Evolutionary conservation across 495 filamentous ascomycete species (phyloP), one percentile per base, ranked within the genome.

Genomic region (Amniculicola lignicola): DNA sequence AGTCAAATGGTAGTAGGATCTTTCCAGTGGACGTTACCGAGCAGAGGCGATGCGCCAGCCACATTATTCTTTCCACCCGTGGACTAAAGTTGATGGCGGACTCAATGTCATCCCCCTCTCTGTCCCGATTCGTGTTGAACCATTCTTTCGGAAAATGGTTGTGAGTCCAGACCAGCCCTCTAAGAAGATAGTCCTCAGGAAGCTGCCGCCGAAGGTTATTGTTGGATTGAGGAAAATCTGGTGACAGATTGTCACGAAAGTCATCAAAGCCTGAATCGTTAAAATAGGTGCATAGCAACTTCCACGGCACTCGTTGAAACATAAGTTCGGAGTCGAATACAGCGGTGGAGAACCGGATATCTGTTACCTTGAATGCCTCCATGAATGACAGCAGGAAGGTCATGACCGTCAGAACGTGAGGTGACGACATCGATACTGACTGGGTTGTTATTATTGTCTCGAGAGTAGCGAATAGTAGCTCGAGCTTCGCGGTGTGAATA

Each of bases 121-220:
- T 86, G 46, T 90, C 89, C 56, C 79, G 79, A 12, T 82, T 79
- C 45, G 79, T 77, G 2, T 75, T 66, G 62, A 95, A 95, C 77
- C 85, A 96, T 1, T 72, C 66, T 0, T 72, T 57, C 0, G 88
- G 88, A 48, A 83, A 93, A 51, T 90, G 87, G 7, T 70, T 64
- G 33, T 82, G 77, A 3, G 79, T 80, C 82, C 85, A 95, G 2
- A 84, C 63, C 16, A 90, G 78, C 0, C 91, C 93, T 3, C 86
- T 79, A 48, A 95, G 81, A 0, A 83, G 74, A 55, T 82, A 96
- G 58, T 98, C 93, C 57, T 96, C 93, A 0, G 89, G 84, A 0
- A 96, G 66, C 3, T 88, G 89, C 6, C 25, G 51, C 18, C 50
- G 54, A n/a, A n/a, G n/a, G 37, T 59, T 50, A 18, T 24, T 22